Conservation (phyloP, 306 rosid genomes). For the Acacia confusa region DNA sequence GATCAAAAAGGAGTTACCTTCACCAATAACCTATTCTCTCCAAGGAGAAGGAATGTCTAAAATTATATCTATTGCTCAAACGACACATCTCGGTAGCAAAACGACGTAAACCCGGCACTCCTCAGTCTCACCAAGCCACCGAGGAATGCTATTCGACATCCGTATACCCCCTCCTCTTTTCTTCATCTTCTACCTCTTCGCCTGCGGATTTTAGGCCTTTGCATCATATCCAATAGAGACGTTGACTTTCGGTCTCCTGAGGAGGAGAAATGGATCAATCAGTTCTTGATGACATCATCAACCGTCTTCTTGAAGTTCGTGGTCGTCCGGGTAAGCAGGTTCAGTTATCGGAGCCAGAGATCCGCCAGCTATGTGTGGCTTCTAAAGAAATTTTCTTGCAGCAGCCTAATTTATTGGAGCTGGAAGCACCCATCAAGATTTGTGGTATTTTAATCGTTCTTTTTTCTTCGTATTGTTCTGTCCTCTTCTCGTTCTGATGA, state of each 20-base stretch:
- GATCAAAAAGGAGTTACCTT: not conserved
- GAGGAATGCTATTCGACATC: conserved; percentile 37
- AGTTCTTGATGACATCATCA: conserved; percentile 80
- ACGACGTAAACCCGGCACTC: conserved; percentile 32
- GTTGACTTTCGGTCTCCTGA: conserved; percentile 31
- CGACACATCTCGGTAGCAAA: conserved; percentile 36
- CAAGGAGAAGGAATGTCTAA: not conserved
- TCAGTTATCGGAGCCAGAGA: conserved; percentile 88
- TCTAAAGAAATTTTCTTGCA: conserved; percentile 79
- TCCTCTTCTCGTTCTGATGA: not conserved
- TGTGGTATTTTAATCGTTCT: conserved; percentile 53
- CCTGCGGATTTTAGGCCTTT: conserved; percentile 18
- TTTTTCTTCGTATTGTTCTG: not conserved
- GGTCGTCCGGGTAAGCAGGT: conserved; percentile 91
- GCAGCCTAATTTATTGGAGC: conserved; percentile 84
- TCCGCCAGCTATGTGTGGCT: conserved; percentile 75
- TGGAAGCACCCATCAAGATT: conserved; percentile 94
- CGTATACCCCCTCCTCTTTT: not conserved
- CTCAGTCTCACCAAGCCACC: conserved; percentile 26
- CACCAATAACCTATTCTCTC: not conserved
- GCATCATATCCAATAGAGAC: conserved; percentile 26
- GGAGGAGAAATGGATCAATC: conserved; percentile 66
- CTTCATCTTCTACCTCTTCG: conserved; percentile 6
- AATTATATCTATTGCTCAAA: conserved; percentile 23
- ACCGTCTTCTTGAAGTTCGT: conserved; percentile 78